phyloP scores from a whole-genome alignment of 176 grass and related monocot species.

The Musa acuminata region DNA sequence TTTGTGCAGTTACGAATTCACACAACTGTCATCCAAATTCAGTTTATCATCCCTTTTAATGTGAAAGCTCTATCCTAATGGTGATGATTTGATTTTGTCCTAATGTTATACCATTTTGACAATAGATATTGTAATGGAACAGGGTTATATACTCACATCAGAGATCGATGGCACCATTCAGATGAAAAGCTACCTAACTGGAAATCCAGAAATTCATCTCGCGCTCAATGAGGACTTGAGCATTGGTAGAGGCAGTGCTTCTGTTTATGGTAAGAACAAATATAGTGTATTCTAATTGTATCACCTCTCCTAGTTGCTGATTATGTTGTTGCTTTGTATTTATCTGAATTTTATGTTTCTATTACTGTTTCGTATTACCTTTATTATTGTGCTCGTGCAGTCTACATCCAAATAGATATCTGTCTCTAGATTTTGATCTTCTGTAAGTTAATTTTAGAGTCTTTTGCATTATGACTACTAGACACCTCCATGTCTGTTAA shows the following conservation, averaged over 20 bases:
- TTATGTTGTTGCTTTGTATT: not conserved
- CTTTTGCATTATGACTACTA: too few species aligned
- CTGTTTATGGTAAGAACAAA: conserved; percentile 40
- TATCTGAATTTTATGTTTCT: not conserved
- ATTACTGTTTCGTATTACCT: too few species aligned
- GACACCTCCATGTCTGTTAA: too few species aligned
- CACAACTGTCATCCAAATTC: not conserved
- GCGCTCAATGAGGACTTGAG: conserved; percentile 95
- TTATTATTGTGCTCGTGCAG: not conserved
- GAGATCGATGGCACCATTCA: conserved; percentile 99
- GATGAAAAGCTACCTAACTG: conserved; percentile 99
- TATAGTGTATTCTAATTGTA: not conserved
- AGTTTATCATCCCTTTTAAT: too few species aligned
- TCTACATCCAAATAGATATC: not conserved
- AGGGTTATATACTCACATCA: conserved; percentile 98
- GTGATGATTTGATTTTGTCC: too few species aligned
- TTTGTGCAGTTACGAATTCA: too few species aligned
- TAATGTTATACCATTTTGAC: conserved; percentile 5
- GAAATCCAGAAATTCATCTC: conserved; percentile 96
- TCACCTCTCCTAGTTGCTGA: not conserved
- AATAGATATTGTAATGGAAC: conserved; percentile 21
- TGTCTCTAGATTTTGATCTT: too few species aligned
- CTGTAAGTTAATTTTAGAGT: too few species aligned
- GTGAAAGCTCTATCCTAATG: too few species aligned
- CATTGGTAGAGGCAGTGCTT: conserved; percentile 72